Percentiles rank a stretch among this genome's conserved stretches.
These are phyloP conservation scores for Boletus vermiculosoides DNA, from an alignment of 768 basidiomycete species.

Conservation along the genomic window DNA sequence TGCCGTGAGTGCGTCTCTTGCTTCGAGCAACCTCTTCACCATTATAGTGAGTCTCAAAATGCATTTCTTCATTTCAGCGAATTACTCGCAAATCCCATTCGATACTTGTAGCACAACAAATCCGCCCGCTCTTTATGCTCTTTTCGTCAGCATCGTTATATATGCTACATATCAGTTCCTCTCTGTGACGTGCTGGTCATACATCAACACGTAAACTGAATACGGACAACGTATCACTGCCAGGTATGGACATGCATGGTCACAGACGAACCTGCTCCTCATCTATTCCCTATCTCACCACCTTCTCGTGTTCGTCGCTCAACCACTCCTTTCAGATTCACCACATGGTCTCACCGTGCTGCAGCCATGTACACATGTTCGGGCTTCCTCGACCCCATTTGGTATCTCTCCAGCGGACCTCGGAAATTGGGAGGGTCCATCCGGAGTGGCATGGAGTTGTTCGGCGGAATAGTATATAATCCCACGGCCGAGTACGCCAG, in stretches of 20 bases:
- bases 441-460: slow-evolving; percentile 60
- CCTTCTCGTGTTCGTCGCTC: slow-evolving; percentile 58
- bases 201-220: slow-evolving; percentile 32
- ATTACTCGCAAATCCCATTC: background rate
- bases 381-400: slow-evolving; percentile 26
- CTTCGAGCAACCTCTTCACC: too few species aligned
- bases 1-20: too few species aligned
- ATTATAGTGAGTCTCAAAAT: slow-evolving; percentile 28
- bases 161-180: slow-evolving; percentile 48
- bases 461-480: slow-evolving; percentile 44
- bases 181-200: slow-evolving; percentile 41
- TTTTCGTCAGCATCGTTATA: slow-evolving; percentile 55
- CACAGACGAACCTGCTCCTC: slow-evolving; percentile 37
- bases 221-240: slow-evolving; percentile 37
- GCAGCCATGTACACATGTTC: slow-evolving; percentile 23
- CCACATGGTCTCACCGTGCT: slow-evolving; percentile 15
- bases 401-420: slow-evolving; percentile 47
- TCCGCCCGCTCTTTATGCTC: slow-evolving; percentile 52
- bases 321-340: slow-evolving; percentile 29
- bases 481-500: slow-evolving; percentile 45
- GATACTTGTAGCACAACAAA: slow-evolving; percentile 48
- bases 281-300: slow-evolving; percentile 58
- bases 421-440: slow-evolving; percentile 52
- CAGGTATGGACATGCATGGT: slow-evolving; percentile 27
- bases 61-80: background rate